Evolutionary conservation across 208 protist species (phyloP).

Genomic region (Sergeia podlipaevii): DNA sequence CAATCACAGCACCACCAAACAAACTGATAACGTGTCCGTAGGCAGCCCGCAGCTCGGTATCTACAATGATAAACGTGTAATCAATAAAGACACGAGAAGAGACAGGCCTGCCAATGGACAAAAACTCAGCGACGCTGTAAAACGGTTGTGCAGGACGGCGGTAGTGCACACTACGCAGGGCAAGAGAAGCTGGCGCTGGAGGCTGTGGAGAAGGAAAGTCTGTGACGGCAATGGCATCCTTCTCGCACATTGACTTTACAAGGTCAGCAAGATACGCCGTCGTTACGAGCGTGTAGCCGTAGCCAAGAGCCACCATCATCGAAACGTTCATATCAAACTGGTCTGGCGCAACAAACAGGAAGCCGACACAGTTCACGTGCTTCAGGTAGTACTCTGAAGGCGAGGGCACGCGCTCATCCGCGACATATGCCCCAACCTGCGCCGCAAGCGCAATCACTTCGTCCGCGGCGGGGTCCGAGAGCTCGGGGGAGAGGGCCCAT

Average conservation of each 20-base stretch:
- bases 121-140: constrained; percentile 50
- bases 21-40: constrained; percentile 26
- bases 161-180: constrained; percentile 46
- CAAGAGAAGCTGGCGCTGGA: constrained; percentile 26
- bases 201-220: constrained; percentile 39
- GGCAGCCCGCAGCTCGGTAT: constrained; percentile 12
- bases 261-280: constrained; percentile 35
- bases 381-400: constrained; percentile 44
- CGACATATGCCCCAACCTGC: constrained; percentile 39
- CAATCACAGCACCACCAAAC: constrained; percentile 32
- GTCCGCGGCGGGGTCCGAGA: constrained; percentile 19
- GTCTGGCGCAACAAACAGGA: constrained; percentile 61
- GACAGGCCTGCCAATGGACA: constrained; percentile 30
- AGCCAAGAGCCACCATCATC: constrained; percentile 54
- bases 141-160: constrained; percentile 44
- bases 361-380: constrained; percentile 45
- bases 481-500: constrained; percentile 33
- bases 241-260: constrained; percentile 18
- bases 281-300: constrained; percentile 70
- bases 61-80: constrained; percentile 42
- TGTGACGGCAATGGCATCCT: constrained; percentile 21
- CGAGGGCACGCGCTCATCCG: constrained; percentile 37
- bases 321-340: constrained; percentile 39
- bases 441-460: constrained; percentile 26
- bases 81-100: constrained; percentile 23